Percentiles rank a stretch among this genome's conserved stretches.
Evolutionary conservation across 2,329 filamentous ascomycete species (phyloP).

Genomic region (Westerdykella aurantiaca): DNA sequence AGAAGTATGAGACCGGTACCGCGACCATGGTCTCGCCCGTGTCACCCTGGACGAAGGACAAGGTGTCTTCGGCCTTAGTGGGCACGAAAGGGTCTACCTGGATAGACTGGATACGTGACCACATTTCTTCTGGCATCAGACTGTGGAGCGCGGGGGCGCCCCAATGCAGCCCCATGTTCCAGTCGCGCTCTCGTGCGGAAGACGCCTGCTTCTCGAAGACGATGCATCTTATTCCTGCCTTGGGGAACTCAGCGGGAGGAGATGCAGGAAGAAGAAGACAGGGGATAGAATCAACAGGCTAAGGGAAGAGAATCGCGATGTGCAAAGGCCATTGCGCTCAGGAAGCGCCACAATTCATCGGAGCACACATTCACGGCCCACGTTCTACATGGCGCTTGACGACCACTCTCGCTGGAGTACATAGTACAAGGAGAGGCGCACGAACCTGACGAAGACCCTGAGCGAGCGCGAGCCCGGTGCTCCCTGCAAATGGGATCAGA

Average conservation of each 20-base stretch:
- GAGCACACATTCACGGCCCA: too few species aligned
- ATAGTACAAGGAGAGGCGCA: slow-evolving; percentile 1
- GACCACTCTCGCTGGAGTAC: background rate
- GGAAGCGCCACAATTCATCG: slow-evolving; percentile 2
- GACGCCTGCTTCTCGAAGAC: slow-evolving; percentile 54
- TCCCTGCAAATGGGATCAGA: slow-evolving; percentile 22
- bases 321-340: background rate
- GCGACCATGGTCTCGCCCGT: slow-evolving; percentile 33
- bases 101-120: slow-evolving; percentile 46
- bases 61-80: slow-evolving; percentile 30
- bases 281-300: background rate
- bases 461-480: slow-evolving; percentile 33
- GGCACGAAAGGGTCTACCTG: slow-evolving; percentile 49
- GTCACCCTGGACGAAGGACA: slow-evolving; percentile 30
- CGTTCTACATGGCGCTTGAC: background rate
- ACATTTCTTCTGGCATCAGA: slow-evolving; percentile 50
- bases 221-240: slow-evolving; percentile 40
- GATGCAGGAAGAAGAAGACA: background rate
- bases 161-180: slow-evolving; percentile 62
- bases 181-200: slow-evolving; percentile 48
- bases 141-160: slow-evolving; percentile 49
- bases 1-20: slow-evolving; percentile 31
- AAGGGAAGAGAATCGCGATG: background rate
- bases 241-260: background rate
- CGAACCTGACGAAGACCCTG: slow-evolving; percentile 33